phyloP scores from a whole-genome alignment of 371 early-diverging fungal genomes.

The Mucor lusitanicus region DNA sequence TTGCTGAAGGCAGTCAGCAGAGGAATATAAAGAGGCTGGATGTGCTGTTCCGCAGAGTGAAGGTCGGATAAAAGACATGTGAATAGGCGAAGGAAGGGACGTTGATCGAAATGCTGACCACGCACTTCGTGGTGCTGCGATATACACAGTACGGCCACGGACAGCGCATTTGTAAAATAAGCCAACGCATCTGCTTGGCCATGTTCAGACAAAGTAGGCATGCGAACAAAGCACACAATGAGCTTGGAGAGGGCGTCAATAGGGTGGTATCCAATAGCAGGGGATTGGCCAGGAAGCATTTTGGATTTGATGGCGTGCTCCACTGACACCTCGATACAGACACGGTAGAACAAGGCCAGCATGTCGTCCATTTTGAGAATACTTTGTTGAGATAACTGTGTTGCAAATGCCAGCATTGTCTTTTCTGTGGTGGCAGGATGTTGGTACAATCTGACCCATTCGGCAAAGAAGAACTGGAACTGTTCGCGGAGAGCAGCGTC shows the following conservation, averaged over 20 bases:
- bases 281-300: constrained; percentile 40
- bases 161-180: constrained; percentile 74
- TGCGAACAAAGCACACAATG: constrained; percentile 59
- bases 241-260: constrained; percentile 85
- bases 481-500: constrained; percentile 63
- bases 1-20: constrained; percentile 75
- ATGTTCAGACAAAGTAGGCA: constrained; percentile 4
- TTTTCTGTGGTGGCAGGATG: constrained; percentile 82
- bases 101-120: constrained; percentile 85
- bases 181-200: constrained; percentile 47
- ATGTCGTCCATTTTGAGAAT: constrained; percentile 73
- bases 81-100: constrained; percentile 90
- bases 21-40: constrained; percentile 68
- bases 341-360: constrained; percentile 84
- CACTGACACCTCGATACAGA: constrained; percentile 81
- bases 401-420: constrained; percentile 62
- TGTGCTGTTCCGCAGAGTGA: constrained; percentile 64
- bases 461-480: constrained; percentile 71
- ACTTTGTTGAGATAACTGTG: constrained; percentile 75
- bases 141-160: constrained; percentile 80
- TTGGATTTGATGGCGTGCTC: constrained; percentile 73
- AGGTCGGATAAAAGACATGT: constrained; percentile 83
- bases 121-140: constrained; percentile 84
- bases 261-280: constrained; percentile 65
- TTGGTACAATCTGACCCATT: constrained; percentile 87